Base-by-base conservation (phyloP, 257 asterid species). In the Penstemon newberryi region DNA sequence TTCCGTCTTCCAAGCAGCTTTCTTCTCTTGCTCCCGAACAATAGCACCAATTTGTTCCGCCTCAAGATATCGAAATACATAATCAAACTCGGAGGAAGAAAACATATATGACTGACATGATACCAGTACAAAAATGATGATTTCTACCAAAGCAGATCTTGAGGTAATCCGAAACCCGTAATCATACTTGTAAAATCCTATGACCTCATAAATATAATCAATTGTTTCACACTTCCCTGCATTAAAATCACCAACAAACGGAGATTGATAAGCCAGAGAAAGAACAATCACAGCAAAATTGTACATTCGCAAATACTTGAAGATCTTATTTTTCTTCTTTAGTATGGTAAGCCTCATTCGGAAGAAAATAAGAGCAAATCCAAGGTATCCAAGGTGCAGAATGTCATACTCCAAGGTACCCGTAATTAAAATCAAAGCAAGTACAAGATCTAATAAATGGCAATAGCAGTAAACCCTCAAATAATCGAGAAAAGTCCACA, bases 41-140 rank as follows among this genome's bases (percentile, higher is more conserved):
- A 91, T 88, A 39, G 99, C 99, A 56, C 97, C 99, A 70, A 94
- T 91, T 82, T 94, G 99, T 74, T 94, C 99, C 3, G 99, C 95
- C 82, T 91, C 99, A 49, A 94, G 97, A 81, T 94, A 94, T 39
- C 99, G 96, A 69, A 94, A 94, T n/a, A 94, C 99, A 66, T 94
- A 94, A 85, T 89, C 91, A 70, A 94, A 91, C 78, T 94, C 99
- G 1, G 96, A 89, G 56, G 99, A 91, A 60, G 97, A 81, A 65
- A 94, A 94, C 99, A 94, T 91, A 67, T 94, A 94, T 1, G 99
- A 94, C 74, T 94, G 99, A 69, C 93, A 84, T 8, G 99, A 86
- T 49, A 94, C 97, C 67, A 94, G 90, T 68, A 89, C 81, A 76
- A 94, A 94, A 67, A 94, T 94, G 72, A 91, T 71, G 73, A 94